Evolutionary conservation across 106 monocot species (phyloP), one percentile per base, ranked within the genome.

Genomic region (Platanthera zijinensis): DNA sequence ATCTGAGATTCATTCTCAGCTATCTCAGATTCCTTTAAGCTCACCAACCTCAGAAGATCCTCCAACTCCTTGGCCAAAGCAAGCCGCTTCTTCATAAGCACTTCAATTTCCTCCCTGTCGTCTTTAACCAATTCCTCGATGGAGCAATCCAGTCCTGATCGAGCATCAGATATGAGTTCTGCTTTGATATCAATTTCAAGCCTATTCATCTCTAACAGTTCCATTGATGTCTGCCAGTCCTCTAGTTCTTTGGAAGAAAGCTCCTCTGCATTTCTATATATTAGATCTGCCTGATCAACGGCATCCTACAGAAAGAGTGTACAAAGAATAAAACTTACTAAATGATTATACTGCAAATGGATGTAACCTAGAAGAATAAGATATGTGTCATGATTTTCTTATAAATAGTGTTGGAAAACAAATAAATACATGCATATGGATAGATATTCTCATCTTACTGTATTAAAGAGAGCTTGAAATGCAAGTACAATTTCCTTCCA

Each of bases 1-100:
- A 99, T 94, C 74, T 84, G 78, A 63, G 74, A 48, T 52, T 90
- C 81, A 82, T 91, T 94, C 51, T 91, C 85, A 72, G 79, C 80
- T 79, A 99, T 94, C 75, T 97, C 89, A 52, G 77, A 78, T 82
- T 99, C 89, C 79, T 99, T 99, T 80, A 92, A 73, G 78, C 70
- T 87, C 3, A 99, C 91, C 80, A 92, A 79, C 61, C 57, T 82
- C 48, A 89, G 75, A 9, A 99, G 81, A 12, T 94, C 86, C 47
- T 83, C 82, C 51, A 99, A 81, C 77, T 99, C 97, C 77, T 89
- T 88, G 61, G 81, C 72, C 17, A 99, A 75, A 76, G 77, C 28
- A 64, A 71, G 75, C 62, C 78, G 75, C 82, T 90, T 89, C 7
- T 30, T 85, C n/a, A 39, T 83, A 72, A 99, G 82, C 67, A 48